Percentiles rank a stretch among this genome's conserved stretches.
Evolutionary conservation across 2,329 filamentous ascomycete genomes (phyloP).

Genomic region (Fusarium drepaniforme): DNA sequence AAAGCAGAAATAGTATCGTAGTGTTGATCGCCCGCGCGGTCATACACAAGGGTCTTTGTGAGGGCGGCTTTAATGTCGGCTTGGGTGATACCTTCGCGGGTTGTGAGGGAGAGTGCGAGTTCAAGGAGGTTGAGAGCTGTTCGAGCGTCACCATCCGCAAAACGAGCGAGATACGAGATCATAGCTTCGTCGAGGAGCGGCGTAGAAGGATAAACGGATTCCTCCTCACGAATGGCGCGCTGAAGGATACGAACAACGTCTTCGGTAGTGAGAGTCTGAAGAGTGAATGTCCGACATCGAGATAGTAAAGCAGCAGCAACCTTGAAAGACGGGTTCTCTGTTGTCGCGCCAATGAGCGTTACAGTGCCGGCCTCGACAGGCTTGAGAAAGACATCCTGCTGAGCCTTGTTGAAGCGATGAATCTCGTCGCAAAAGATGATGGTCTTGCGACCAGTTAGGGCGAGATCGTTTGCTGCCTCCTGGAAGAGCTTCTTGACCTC

Average conservation of each 20-base stretch:
- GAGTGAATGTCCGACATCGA: conserved; percentile 89
- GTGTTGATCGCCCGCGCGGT: conserved; percentile 94
- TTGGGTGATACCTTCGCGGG: conserved; percentile 73
- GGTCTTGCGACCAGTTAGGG: conserved; percentile 87
- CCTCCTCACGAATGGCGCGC: conserved; percentile 78
- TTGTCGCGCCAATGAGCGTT: conserved; percentile 94
- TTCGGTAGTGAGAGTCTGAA: conserved; percentile 79
- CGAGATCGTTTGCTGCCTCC: conserved; percentile 84
- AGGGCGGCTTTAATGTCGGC: conserved; percentile 84
- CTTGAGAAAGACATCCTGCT: conserved; percentile 94
- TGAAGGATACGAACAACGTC: conserved; percentile 80
- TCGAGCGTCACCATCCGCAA: conserved; percentile 92
- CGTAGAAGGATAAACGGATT: conserved; percentile 53
- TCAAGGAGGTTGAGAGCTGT: conserved; percentile 94
- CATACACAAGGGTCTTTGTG: conserved; percentile 94
- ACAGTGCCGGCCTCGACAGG: conserved; percentile 93
- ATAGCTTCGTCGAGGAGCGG: conserved; percentile 82
- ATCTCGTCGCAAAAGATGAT: conserved; percentile 99
- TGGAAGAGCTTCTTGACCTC: conserved; percentile 94
- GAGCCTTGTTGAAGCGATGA: conserved; percentile 89
- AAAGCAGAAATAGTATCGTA: conserved; percentile 98
- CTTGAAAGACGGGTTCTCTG: conserved; percentile 96
- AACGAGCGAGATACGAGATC: conserved; percentile 83
- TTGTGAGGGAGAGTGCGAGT: conserved; percentile 79
- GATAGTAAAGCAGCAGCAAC: conserved; percentile 89